Evolutionary conservation across 306 rosid species (phyloP), one percentile per base, ranked within the genome.

Genomic region (Luffa aegyptiaca): DNA sequence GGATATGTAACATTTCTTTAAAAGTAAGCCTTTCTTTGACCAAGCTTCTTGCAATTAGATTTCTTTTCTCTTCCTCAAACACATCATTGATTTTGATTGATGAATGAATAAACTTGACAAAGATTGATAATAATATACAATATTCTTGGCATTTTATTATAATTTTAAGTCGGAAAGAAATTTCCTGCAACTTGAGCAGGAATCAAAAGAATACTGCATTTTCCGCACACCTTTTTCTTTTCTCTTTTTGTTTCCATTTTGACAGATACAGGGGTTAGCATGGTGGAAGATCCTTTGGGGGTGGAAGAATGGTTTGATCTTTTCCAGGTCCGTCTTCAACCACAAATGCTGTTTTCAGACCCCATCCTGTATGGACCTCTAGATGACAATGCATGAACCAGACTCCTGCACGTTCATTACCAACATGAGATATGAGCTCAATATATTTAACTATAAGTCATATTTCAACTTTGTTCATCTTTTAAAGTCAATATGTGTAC

Each of bases 311-410:
- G 45, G 90, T 84, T 76, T 88, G 96, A 75, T 86, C 85, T 41
- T 76, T 78, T 57, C 85, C 85, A 0, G 90, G 89, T 62, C 96
- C 97, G 80, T 93, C 86, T 89, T 93, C 92, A 39, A 89, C 96
- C 4, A 93, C 84, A 48, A 93, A 89, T 36, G 94, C 93, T 14
- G 88, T 93, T 80, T 93, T 93, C 88, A 93, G 79, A 61, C 97
- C 97, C 94, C 96, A 91, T 12, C 96, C 93, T 26, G 96, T 93
- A 68, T 89, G 97, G 49, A 91, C 87, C 87, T 89, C 96, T 82
- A 89, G 77, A 81, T 91, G 97, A 78, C 97, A 91, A 84, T 93
- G 96, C 88, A 91, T 81, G 76, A 91, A 93, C 97, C 97, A 93
- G 79, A 93, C 96, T 73, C 92, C 93, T 93, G 84, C 11, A 74